Conservation (phyloP, 2,329 filamentous ascomycete species). For the Alternaria atra region DNA sequence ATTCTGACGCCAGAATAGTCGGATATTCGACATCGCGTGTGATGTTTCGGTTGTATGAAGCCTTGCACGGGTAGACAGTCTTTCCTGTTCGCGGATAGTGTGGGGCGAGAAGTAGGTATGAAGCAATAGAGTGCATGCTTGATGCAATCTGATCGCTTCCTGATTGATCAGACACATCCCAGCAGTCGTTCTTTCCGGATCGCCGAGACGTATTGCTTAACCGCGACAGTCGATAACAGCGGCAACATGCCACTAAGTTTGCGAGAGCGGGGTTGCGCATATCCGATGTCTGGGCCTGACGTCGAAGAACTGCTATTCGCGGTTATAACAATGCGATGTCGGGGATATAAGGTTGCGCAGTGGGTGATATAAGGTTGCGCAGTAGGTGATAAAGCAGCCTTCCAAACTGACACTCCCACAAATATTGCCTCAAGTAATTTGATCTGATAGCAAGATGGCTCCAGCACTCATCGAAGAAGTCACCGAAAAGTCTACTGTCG, state of each 20-base stretch:
- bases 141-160: conserved; percentile 33
- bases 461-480: conserved; percentile 54
- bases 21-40: conserved; percentile 15
- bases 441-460: conserved; percentile 46
- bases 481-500: conserved; percentile 31
- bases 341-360: conserved; percentile 23
- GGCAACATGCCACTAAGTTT: conserved; percentile 45
- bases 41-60: conserved; percentile 7
- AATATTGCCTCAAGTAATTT: background rate
- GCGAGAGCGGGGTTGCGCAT: conserved; percentile 23
- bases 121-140: conserved; percentile 42
- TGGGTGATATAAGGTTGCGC: background rate
- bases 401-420: background rate
- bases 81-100: conserved; percentile 1
- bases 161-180: conserved; percentile 32
- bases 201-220: conserved; percentile 13
- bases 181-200: conserved; percentile 13
- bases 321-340: conserved; percentile 1
- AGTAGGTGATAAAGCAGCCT: background rate
- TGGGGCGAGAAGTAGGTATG: conserved; percentile 31
- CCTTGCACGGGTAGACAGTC: conserved; percentile 1
- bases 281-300: background rate
- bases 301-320: conserved; percentile 9
- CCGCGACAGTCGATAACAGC: conserved; percentile 3
- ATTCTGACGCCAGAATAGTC: conserved; percentile 8